Base-by-base conservation (phyloP, 2,329 filamentous ascomycete species). In the Alternaria atra region DNA sequence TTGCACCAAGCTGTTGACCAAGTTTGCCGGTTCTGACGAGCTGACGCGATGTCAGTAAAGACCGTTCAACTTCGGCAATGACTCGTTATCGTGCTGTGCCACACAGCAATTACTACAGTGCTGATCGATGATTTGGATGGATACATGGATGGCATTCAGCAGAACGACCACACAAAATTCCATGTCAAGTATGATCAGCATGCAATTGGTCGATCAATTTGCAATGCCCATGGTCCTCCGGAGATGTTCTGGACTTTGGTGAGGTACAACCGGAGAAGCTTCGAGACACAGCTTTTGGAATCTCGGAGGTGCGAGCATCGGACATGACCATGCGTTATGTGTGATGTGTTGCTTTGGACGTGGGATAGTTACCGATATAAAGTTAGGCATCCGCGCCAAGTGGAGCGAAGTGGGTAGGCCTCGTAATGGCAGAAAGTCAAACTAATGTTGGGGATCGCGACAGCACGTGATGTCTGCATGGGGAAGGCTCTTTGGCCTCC, bases 361-460 rank as follows among this genome's bases (percentile, higher is more conserved):
- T 42, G 52, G 57, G 57, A 60, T 56, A 29, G 39, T 60, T 44
- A 51, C 42, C 52, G 57, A 25, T 46, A 58, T 61, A 27, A 17
- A 58, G 54, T 61, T 48, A 53, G 48, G 52, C 44, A 39, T 58
- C 58, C 54, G 58, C 48, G 52, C 25, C 6, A 27, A 51, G 58
- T 58, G 58, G 54, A 61, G 54, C 54, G n/a, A 32, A 61, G 58
- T 58, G 58, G 58, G 27, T 52, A 53, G 48, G 42, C 52, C 58
- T 60, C 58, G 47, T 60, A 57, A 60, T 60, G 58, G 10, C 58
- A 25, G 30, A 35, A 48, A 48, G 34, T 34, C 53, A 46, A 48
- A 32, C 34, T 29, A 52, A 52, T 17, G 35, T 42, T 58, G 53
- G 58, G 51, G 47, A 35, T 34, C 46, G 40, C 46, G 37, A 15